phyloP scores from a whole-genome alignment of 192 early-diverging fungal species.

The Phycomyces blakesleeanus region DNA sequence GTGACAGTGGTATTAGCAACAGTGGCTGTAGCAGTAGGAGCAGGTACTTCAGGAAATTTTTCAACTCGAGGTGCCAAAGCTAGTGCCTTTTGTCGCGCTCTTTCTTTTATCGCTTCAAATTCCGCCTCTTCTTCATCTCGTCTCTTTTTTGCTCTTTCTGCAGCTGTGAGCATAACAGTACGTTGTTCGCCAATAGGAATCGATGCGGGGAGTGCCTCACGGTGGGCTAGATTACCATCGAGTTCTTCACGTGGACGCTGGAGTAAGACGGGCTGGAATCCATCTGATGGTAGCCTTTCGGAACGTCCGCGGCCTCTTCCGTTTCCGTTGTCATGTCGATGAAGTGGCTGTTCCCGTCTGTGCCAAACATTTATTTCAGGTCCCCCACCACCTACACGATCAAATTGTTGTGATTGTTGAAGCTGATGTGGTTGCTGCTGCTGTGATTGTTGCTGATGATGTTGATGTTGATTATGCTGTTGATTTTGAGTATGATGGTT shows the following conservation, averaged over 20 bases:
- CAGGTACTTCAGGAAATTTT: background rate
- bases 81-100: slow-evolving; percentile 34
- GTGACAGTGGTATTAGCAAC: background rate
- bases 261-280: background rate
- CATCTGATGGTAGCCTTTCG: background rate
- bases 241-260: background rate
- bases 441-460: too few species aligned
- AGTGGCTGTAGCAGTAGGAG: background rate
- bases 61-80: slow-evolving; percentile 22
- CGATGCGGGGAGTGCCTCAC: background rate
- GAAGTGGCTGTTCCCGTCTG: background rate
- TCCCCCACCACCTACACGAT: too few species aligned
- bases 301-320: background rate
- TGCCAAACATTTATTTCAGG: background rate
- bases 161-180: slow-evolving; percentile 36
- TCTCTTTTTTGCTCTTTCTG: slow-evolving; percentile 37
- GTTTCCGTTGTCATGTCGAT: background rate
- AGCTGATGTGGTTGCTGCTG: too few species aligned
- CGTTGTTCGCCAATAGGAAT: slow-evolving; percentile 13
- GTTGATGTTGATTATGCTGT: too few species aligned
- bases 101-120: slow-evolving; percentile 24
- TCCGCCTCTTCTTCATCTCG: slow-evolving; percentile 38
- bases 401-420: too few species aligned
- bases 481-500: too few species aligned
- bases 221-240: background rate